Evolutionary conservation across 805 yeast species (phyloP), one percentile per base, ranked within the genome.

Genomic region (Kodamaea nitidulidarum): DNA sequence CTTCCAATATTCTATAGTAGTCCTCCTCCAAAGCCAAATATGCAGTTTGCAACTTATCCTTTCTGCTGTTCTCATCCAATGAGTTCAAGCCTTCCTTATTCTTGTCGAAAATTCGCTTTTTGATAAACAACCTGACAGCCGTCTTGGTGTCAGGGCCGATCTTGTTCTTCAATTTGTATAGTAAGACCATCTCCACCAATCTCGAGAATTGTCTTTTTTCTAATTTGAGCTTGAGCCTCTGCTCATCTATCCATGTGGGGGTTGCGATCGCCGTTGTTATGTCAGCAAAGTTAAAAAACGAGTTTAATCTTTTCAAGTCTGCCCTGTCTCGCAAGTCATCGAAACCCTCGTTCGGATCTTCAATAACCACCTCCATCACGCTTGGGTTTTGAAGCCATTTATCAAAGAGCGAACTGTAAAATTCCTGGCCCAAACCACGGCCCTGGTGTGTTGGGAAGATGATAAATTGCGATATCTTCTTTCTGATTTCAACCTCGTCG

Each of bases 321-420:
- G 80, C 74, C 22, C 91, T 67, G 56, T 93, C 97, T 42, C 98
- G 73, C 48, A 93, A 66, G 54, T 86, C 95, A 55, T 93, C 98
- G 62, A 93, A 91, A 25, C 79, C 78, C 55, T 88, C 96, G 54
- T 84, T 85, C 2, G 98, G 98, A 57, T 93, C 98, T 57, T 93
- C 98, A 3, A 93, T 88, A 0, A 91, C 87, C 28, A 93, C 73
- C 50, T 90, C 95, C 24, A 65, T 61, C 16, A 88, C 77, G 1
- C 53, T 43, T 0, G 56, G 52, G 46, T 85, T 84, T 0, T 52
- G 47, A 3, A 68, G 49, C 84, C 95, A 88, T 32, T 57, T 45
- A 2, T 70, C 64, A 40, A 75, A 70, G 6, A 93, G 60, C 0
- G 71, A 44, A 8, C 68, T 61, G 56, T 91, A 91, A 20, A 91